Evolutionary conservation across 345 rosid species (phyloP).

Genomic region (Rhodamnia rubescens): DNA sequence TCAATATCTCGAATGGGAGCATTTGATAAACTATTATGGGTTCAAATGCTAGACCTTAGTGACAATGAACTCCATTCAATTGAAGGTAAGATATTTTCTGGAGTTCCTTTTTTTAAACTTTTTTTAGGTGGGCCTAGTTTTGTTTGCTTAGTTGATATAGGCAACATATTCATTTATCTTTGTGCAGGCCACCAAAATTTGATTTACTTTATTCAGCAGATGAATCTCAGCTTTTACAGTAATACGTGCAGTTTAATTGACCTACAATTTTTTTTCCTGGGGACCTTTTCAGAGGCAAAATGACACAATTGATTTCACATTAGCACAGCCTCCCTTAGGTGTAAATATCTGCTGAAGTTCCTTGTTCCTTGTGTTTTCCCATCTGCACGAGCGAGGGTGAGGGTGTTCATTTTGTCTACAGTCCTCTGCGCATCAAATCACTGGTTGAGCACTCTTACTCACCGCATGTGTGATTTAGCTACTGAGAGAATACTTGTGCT

Average conservation of each 20-base stretch:
- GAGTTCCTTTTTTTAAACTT: background rate
- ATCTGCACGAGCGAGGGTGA: background rate
- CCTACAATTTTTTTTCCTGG: background rate
- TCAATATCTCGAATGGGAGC: slow-evolving; percentile 62
- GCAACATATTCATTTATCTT: background rate
- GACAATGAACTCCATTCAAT: slow-evolving; percentile 70
- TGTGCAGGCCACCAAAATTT: too few relatives aligned
- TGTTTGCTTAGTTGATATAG: background rate
- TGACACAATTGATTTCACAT: background rate
- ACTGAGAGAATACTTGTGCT: background rate
- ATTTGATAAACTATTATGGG: slow-evolving; percentile 68
- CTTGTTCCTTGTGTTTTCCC: background rate
- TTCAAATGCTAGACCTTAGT: slow-evolving; percentile 85
- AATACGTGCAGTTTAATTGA: background rate
- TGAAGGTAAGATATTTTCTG: slow-evolving; percentile 43
- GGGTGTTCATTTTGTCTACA: background rate
- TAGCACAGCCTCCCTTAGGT: background rate
- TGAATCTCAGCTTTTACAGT: background rate
- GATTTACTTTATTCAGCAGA: background rate
- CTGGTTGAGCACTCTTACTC: background rate
- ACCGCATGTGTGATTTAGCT: background rate
- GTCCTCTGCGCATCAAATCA: background rate
- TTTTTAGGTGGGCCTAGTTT: background rate
- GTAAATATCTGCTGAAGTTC: background rate
- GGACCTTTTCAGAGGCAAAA: background rate